A percentile compares a stretch with the other conserved stretches of the same genome.
Evolutionary conservation across 2,329 filamentous ascomycete species (phyloP).

Genomic region (Cytospora piceicola): DNA sequence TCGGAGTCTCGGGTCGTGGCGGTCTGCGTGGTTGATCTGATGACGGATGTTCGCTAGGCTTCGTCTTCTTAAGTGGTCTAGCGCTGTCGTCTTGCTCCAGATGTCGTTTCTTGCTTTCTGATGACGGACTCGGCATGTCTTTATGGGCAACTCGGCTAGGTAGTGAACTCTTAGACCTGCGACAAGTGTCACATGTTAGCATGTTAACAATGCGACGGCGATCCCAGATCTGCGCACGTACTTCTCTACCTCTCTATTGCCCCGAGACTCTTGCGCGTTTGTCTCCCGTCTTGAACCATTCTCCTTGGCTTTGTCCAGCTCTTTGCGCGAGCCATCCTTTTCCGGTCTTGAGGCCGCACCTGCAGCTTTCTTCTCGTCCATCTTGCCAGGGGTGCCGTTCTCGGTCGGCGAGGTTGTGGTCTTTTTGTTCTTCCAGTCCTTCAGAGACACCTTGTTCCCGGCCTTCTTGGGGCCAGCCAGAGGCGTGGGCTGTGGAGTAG

Average conservation of each 20-base stretch:
- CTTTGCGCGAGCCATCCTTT: constrained; percentile 30
- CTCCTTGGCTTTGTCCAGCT: constrained; percentile 32
- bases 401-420: constrained; percentile 45
- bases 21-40: constrained; percentile 23
- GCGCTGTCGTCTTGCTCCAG: constrained; percentile 49
- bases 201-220: constrained; percentile 34
- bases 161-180: constrained; percentile 37
- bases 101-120: constrained; percentile 52
- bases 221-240: constrained; percentile 19
- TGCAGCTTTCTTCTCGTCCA: constrained; percentile 33
- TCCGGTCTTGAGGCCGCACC: constrained; percentile 28
- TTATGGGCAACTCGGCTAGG: constrained; percentile 39
- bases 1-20: constrained; percentile 24
- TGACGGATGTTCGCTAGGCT: constrained; percentile 34
- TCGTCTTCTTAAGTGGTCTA: constrained; percentile 52
- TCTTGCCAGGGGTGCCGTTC: constrained; percentile 32
- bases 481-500: constrained; percentile 31
- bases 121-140: constrained; percentile 41
- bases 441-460: constrained; percentile 56
- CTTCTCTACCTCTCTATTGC: constrained; percentile 28
- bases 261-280: constrained; percentile 22
- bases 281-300: constrained; percentile 20
- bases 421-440: constrained; percentile 62
- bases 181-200: constrained; percentile 32
- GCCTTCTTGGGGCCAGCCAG: constrained; percentile 42